Conservation (phyloP, 345 rosid species). For the thale cress (Arabidopsis thaliana) region TAIR10.1 NC_003076.8:5449501-5450000, state of each 20-base stretch:
- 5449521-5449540: constrained; percentile 37
- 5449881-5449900: no score
- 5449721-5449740: neutral
- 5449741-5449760: neutral
- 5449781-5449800: neutral
- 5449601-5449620: neutral
- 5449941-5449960: no score
- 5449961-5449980: no score
- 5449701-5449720: neutral
- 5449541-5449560: neutral
- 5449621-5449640: no score
- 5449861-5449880: no score
- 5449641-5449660: neutral
- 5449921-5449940: no score
- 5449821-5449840: neutral
- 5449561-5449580: neutral
- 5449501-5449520: constrained; percentile 36
- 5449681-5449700: no score
- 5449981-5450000: no score
- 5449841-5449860: neutral
- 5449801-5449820: neutral
- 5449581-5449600: neutral
- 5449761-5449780: neutral
- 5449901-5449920: no score
- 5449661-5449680: no score